These are phyloP conservation scores for Triticum urartu DNA, from an alignment of 176 grass and related monocot species.

Conservation along the genomic window DNA sequence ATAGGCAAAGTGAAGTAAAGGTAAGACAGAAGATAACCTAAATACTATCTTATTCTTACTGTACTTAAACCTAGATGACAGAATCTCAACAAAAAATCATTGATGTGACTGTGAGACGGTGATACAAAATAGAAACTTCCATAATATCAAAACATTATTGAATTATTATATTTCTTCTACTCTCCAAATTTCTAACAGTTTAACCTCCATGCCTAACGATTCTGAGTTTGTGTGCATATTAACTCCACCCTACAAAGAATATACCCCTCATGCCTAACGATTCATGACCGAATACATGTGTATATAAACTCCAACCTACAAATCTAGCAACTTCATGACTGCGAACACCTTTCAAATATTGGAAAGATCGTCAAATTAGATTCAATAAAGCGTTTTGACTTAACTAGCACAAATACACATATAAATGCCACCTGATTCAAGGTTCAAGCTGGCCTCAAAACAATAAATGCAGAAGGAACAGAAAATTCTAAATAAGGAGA, in stretches of 20 bases:
- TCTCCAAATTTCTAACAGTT: not conserved
- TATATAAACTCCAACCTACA: not conserved
- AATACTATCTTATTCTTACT: not conserved
- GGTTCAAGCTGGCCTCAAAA: not conserved
- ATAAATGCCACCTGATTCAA: not conserved
- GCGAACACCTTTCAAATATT: not conserved
- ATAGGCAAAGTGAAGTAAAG: slow-evolving; percentile 22
- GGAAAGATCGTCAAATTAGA: not conserved
- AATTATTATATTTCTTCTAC: not conserved
- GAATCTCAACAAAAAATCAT: not conserved
- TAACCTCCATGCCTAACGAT: not conserved
- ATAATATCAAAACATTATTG: not conserved
- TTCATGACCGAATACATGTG: not conserved
- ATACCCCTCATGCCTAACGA: not conserved
- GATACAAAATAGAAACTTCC: not conserved
- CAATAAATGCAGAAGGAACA: not conserved
- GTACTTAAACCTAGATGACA: not conserved
- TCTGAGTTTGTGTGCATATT: not conserved
- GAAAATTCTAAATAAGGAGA: not conserved
- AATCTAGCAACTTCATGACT: not conserved
- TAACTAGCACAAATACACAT: not conserved
- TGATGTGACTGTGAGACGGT: not conserved
- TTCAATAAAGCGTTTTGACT: not conserved
- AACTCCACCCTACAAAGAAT: not conserved
- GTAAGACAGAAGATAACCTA: slow-evolving; percentile 6